Base-by-base conservation (phyloP, 805 yeast species). In the Phaffomyces thermotolerans region DNA sequence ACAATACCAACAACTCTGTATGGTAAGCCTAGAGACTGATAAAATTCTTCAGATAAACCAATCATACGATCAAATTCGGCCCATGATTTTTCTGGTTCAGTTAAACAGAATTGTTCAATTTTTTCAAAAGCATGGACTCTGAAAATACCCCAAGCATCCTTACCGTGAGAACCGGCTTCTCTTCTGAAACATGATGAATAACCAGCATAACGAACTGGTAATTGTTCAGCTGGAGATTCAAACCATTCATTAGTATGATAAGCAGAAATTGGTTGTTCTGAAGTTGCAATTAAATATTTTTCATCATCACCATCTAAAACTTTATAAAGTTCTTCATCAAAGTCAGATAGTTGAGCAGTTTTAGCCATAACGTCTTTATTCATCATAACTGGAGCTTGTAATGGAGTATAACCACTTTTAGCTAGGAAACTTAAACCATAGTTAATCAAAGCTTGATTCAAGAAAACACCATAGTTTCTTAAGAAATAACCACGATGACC, bases 91-190 rank as follows among this genome's bases (percentile, higher is more conserved):
- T 90, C 98, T 45, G 99, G 99, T 73, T 93, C 99, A 50, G 98
- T 84, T 58, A 93, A 66, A 56, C 84, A 82, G 63, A 93, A 93
- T 71, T 93, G 99, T 73, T 93, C 99, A 60, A 93, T 88, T 72
- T 93, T 93, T 73, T 93, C 99, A 62, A 93, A 93, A 50, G 95
- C 95, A 64, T 93, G 99, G 47, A 93, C 98, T 72, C 99, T 84
- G 81, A 93, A 93, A 53, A 93, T 89, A 71, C 99, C 99, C 99
- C 99, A 93, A 40, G 99, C 99, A 62, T 93, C 99, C 67, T 91
- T 91, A 67, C 99, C 99, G 61, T 91, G 98, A 53, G 96, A 83
- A 55, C 99, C 99, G 46, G 99, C 99, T 73, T 93, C 99, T 73
- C 99, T 86, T 71, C 99, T 83, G 82, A 93, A 93, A 80, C 99